These are phyloP conservation scores for Penicillium herquei DNA, from an alignment of 495 filamentous ascomycete genomes.

Conservation along the genomic window DNA sequence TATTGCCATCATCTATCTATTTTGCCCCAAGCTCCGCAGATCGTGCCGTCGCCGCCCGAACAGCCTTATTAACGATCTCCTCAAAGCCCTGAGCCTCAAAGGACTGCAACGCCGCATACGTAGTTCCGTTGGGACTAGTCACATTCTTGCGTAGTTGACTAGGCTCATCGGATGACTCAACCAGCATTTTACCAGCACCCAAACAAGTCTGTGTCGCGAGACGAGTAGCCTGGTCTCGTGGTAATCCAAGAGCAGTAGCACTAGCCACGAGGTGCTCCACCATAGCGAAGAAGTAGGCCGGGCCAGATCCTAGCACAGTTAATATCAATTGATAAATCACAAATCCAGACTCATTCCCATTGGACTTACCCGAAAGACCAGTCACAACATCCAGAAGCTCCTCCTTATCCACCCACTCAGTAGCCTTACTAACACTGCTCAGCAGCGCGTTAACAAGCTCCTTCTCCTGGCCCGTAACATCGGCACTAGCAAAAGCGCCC, in stretches of 20 bases:
- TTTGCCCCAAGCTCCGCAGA: slow-evolving; percentile 33
- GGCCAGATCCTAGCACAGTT: slow-evolving; percentile 32
- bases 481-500: slow-evolving; percentile 29
- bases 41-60: slow-evolving; percentile 36
- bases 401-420: slow-evolving; percentile 43
- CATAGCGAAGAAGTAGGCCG: slow-evolving; percentile 47
- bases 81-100: slow-evolving; percentile 36
- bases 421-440: slow-evolving; percentile 37
- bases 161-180: slow-evolving; percentile 34
- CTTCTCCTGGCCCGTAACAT: slow-evolving; percentile 34
- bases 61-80: slow-evolving; percentile 38
- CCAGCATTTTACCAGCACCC: slow-evolving; percentile 42
- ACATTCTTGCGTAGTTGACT: slow-evolving; percentile 43
- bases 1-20: not conserved
- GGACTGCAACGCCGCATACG: slow-evolving; percentile 37
- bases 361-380: slow-evolving; percentile 37
- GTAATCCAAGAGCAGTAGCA: slow-evolving; percentile 36
- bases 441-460: slow-evolving; percentile 35
- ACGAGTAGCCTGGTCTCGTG: slow-evolving; percentile 40
- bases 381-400: slow-evolving; percentile 42
- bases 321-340: not conserved
- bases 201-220: slow-evolving; percentile 42
- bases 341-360: not conserved
- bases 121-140: slow-evolving; percentile 45
- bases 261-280: slow-evolving; percentile 41